These are phyloP conservation scores for Vicia villosa DNA, from an alignment of 306 rosid species.

Conservation along the genomic window DNA sequence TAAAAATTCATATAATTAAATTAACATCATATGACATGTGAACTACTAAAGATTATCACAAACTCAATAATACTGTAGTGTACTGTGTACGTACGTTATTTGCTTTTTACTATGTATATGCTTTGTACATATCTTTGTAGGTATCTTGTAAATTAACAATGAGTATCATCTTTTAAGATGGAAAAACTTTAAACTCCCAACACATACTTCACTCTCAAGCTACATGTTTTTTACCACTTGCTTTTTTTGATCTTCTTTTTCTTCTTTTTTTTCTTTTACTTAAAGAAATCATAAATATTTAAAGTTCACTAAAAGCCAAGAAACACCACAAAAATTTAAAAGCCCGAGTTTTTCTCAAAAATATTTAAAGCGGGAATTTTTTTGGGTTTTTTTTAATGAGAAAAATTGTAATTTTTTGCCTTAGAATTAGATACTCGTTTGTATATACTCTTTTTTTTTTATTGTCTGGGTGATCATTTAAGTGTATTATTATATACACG, in stretches of 20 bases:
- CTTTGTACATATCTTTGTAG: conserved; percentile 25
- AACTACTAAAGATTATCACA: conserved; percentile 23
- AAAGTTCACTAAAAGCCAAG: conserved; percentile 57
- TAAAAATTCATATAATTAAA: conserved; percentile 6
- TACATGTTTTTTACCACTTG: conserved; percentile 54
- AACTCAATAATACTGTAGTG: conserved; percentile 19
- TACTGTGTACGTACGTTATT: neutral
- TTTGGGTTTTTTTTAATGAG: neutral
- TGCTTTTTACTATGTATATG: conserved; percentile 29
- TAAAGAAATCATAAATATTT: conserved; percentile 41
- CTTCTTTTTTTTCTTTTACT: conserved; percentile 50
- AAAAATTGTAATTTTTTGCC: conserved; percentile 7
- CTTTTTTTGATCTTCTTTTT: conserved; percentile 44
- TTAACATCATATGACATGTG: conserved; percentile 35
- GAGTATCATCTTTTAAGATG: conserved; percentile 48
- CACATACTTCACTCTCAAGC: conserved; percentile 73
- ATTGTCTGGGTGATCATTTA: neutral
- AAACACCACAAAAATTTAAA: conserved; percentile 38
- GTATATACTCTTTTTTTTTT: neutral
- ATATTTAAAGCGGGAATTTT: conserved; percentile 45
- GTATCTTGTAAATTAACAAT: conserved; percentile 48
- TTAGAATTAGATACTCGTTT: conserved; percentile 25
- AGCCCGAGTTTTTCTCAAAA: conserved; percentile 52
- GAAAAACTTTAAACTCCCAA: conserved; percentile 36
- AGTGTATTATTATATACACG: conserved; percentile 10